A percentile compares a stretch with the other conserved stretches of the same genome.
Evolutionary conservation across 208 protist genomes (phyloP).

Genomic region (Naegleria lovaniensis): DNA sequence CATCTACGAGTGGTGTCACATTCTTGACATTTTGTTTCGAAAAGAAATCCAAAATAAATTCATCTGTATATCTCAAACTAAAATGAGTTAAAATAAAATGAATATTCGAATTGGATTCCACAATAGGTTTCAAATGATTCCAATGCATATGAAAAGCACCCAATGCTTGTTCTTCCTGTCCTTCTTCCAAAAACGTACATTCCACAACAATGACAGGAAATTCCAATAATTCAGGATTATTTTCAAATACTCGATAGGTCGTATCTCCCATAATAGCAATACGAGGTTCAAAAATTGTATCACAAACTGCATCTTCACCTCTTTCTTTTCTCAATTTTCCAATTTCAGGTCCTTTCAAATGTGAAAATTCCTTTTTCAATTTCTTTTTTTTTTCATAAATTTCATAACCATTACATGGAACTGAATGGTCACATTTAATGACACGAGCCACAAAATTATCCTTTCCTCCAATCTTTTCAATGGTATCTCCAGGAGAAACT

Average conservation of each 20-base stretch:
- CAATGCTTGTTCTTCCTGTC: not conserved
- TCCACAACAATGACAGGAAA: not conserved
- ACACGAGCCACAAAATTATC: not conserved
- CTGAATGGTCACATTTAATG: not conserved
- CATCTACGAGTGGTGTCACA: not conserved
- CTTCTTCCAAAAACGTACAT: not conserved
- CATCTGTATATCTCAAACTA: not conserved
- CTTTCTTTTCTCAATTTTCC: not conserved
- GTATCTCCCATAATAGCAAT: conserved; percentile 20
- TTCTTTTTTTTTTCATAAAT: conserved; percentile 19
- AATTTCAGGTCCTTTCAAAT: not conserved
- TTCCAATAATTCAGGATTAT: not conserved
- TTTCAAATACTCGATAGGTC: not conserved
- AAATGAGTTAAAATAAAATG: conserved; percentile 6
- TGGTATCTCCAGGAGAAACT: not conserved
- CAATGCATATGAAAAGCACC: not conserved
- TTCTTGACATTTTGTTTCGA: not conserved
- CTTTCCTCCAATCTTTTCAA: not conserved
- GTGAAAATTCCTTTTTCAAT: conserved; percentile 1
- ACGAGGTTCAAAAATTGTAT: not conserved
- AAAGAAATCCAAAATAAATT: not conserved
- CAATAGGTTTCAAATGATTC: not conserved
- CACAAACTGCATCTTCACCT: not conserved
- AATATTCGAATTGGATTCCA: not conserved
- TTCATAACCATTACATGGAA: not conserved